phyloP scores from a whole-genome alignment of 495 filamentous ascomycete species.

The Pyrenula massariospora region DNA sequence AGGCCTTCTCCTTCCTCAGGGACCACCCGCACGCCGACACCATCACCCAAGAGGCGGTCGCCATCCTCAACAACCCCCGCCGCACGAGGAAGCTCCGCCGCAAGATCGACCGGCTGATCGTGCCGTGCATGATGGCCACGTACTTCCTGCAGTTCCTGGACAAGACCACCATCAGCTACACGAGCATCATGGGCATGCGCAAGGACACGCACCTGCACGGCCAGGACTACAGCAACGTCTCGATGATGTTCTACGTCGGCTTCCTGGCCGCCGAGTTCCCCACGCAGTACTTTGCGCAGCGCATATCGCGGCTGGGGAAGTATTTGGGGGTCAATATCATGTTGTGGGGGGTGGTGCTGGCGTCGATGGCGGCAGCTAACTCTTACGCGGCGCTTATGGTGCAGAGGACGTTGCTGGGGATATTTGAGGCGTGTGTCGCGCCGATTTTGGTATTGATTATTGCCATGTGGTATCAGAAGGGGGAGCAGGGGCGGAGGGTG shows the following conservation, averaged over 20 bases:
- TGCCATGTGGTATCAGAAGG: slow-evolving; percentile 47
- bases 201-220: slow-evolving; percentile 34
- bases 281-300: background rate
- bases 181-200: slow-evolving; percentile 44
- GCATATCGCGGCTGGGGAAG: background rate
- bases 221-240: slow-evolving; percentile 42
- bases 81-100: slow-evolving; percentile 21
- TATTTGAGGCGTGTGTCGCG: slow-evolving; percentile 53
- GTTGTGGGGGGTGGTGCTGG: background rate
- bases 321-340: background rate
- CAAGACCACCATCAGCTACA: slow-evolving; percentile 36
- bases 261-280: slow-evolving; percentile 6
- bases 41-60: background rate
- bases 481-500: slow-evolving; percentile 33
- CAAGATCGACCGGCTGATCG: slow-evolving; percentile 41
- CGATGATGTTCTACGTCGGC: slow-evolving; percentile 30
- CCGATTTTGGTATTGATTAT: slow-evolving; percentile 41
- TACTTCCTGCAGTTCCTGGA: slow-evolving; percentile 59
- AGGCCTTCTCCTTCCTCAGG: background rate
- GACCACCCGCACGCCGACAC: background rate
- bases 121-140: slow-evolving; percentile 47
- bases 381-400: slow-evolving; percentile 6
- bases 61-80: background rate
- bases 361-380: background rate
- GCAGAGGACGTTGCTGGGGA: slow-evolving; percentile 48